Conservation (phyloP, 2,329 filamentous ascomycete genomes). For the Phaeosphaeria sp. region DNA sequence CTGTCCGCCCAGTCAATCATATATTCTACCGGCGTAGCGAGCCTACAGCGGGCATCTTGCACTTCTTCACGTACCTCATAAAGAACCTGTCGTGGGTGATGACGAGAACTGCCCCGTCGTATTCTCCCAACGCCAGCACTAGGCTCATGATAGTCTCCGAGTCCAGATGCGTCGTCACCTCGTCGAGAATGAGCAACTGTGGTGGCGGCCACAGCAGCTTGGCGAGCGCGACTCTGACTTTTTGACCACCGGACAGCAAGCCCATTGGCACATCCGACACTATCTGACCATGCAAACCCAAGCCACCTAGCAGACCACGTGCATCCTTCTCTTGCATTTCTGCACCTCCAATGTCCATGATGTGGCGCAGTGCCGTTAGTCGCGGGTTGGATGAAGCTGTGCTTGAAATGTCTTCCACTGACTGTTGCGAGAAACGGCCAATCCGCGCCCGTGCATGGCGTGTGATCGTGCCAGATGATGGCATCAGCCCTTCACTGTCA, state of each 20-base stretch:
- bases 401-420: slow-evolving; percentile 71
- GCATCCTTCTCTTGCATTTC: slow-evolving; percentile 70
- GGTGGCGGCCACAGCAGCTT: slow-evolving; percentile 71
- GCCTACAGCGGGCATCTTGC: slow-evolving; percentile 27
- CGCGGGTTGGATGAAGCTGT: slow-evolving; percentile 58
- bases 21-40: slow-evolving; percentile 3
- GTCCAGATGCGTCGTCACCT: slow-evolving; percentile 85
- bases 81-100: slow-evolving; percentile 87
- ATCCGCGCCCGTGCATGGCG: slow-evolving; percentile 73
- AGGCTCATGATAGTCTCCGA: slow-evolving; percentile 79
- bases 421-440: slow-evolving; percentile 82
- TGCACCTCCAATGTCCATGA: slow-evolving; percentile 62
- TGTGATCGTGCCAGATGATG: slow-evolving; percentile 67
- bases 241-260: slow-evolving; percentile 81
- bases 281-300: slow-evolving; percentile 73
- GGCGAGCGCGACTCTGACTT: slow-evolving; percentile 69
- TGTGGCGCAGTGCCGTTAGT: slow-evolving; percentile 69
- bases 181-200: slow-evolving; percentile 78
- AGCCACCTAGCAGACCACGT: slow-evolving; percentile 68
- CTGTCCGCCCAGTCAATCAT: slow-evolving; percentile 45
- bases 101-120: slow-evolving; percentile 76
- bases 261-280: slow-evolving; percentile 75
- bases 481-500: slow-evolving; percentile 49
- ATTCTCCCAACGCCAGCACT: slow-evolving; percentile 68
- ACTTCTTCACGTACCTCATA: slow-evolving; percentile 56